phyloP scores from a whole-genome alignment of 805 yeast species.

The Zygosaccharomyces bisporus region DNA sequence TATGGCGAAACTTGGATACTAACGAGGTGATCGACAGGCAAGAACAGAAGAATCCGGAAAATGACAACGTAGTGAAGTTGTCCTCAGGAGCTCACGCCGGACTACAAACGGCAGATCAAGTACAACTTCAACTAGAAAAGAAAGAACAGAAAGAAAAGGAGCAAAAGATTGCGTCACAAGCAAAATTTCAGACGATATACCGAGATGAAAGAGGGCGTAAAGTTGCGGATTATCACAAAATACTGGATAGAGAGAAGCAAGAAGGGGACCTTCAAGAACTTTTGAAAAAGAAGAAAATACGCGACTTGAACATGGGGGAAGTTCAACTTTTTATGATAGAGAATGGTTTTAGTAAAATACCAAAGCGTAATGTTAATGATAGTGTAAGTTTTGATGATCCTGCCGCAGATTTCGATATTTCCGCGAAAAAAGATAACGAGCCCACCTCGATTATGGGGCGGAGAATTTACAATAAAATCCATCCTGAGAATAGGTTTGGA shows the following conservation, averaged over 20 bases:
- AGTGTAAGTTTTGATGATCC: constrained; percentile 53
- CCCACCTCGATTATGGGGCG: constrained; percentile 42
- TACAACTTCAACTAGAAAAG: constrained; percentile 37
- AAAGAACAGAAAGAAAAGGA: constrained; percentile 30
- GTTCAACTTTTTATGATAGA: constrained; percentile 33
- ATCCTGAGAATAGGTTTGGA: constrained; percentile 67
- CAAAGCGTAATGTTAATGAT: constrained; percentile 20
- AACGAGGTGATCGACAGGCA: constrained; percentile 17
- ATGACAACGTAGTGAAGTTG: constrained; percentile 14
- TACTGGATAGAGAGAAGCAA: constrained; percentile 24
- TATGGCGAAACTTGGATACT: constrained; percentile 34
- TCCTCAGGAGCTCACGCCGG: constrained; percentile 42
- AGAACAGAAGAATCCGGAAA: constrained; percentile 3
- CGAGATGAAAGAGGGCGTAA: constrained; percentile 61
- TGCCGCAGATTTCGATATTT: constrained; percentile 41
- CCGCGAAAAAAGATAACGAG: constrained; percentile 21
- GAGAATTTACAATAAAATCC: constrained; percentile 45
- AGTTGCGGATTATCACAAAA: constrained; percentile 39
- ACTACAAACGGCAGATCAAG: constrained; percentile 45
- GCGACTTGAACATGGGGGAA: constrained; percentile 38
- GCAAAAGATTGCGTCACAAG: constrained; percentile 11
- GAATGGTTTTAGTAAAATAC: constrained; percentile 25
- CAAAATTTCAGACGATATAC: constrained; percentile 41
- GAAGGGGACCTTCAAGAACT: constrained; percentile 32
- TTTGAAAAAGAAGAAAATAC: constrained; percentile 34